These are phyloP conservation scores for Raffaelea ambrosiae DNA, from an alignment of 2,329 filamentous ascomycete species.

Conservation along the genomic window DNA sequence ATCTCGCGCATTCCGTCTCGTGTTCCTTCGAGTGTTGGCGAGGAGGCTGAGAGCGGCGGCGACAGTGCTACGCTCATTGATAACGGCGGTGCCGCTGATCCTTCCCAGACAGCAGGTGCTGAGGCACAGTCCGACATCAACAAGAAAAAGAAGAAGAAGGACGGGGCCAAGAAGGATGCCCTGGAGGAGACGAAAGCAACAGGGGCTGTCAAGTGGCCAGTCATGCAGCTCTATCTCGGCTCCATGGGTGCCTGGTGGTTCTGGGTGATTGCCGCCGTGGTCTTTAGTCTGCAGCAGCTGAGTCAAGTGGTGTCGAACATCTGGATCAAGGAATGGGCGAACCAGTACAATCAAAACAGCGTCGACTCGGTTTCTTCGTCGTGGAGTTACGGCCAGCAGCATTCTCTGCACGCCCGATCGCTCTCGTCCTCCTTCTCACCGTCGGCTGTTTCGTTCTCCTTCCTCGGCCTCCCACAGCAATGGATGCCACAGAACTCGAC, in stretches of 20 bases:
- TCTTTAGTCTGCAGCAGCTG: constrained; percentile 77
- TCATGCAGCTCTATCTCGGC: constrained; percentile 75
- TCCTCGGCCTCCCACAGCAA: constrained; percentile 5
- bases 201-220: constrained; percentile 80
- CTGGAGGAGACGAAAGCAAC: constrained; percentile 71
- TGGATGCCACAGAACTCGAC: constrained; percentile 23
- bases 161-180: constrained; percentile 40
- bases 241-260: constrained; percentile 98
- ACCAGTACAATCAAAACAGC: constrained; percentile 59
- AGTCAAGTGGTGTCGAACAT: constrained; percentile 81
- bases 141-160: constrained; percentile 54
- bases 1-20: constrained; percentile 70
- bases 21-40: constrained; percentile 65
- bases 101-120: constrained; percentile 30
- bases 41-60: constrained; percentile 43
- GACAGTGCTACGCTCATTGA: constrained; percentile 47
- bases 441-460: neutral
- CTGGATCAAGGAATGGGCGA: constrained; percentile 94
- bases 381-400: constrained; percentile 2
- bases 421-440: constrained; percentile 5
- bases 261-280: constrained; percentile 67
- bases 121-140: constrained; percentile 21
- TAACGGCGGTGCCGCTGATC: constrained; percentile 39
- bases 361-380: neutral
- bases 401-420: constrained; percentile 5